Percentiles rank a stretch among this genome's conserved stretches.
phyloP scores from a whole-genome alignment of 257 asterid species.

The Nicotiana paniculata region DNA sequence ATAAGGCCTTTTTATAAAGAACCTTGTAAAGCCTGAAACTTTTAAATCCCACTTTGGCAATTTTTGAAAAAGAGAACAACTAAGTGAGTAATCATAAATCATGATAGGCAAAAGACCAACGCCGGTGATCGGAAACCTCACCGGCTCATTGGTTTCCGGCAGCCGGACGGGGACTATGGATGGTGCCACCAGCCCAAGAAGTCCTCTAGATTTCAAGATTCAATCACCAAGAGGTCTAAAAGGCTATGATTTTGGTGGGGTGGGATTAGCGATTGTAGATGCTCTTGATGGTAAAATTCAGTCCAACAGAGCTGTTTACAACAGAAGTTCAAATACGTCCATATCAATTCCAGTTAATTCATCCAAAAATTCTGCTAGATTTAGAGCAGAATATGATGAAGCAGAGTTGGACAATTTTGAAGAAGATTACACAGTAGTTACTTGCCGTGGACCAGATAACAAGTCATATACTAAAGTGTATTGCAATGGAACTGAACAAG shows the following conservation, averaged over 20 bases:
- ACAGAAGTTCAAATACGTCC: slow-evolving; percentile 39
- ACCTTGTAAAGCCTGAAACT: neutral
- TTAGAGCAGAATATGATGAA: slow-evolving; percentile 8
- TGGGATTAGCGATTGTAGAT: slow-evolving; percentile 78
- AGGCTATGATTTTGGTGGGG: slow-evolving; percentile 50
- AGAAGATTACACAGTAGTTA: slow-evolving; percentile 54
- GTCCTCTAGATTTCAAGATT: slow-evolving; percentile 34
- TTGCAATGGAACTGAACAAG: slow-evolving; percentile 18
- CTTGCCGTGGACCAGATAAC: slow-evolving; percentile 44
- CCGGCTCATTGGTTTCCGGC: slow-evolving; percentile 36
- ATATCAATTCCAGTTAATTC: slow-evolving; percentile 53
- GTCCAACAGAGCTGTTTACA: slow-evolving; percentile 23
- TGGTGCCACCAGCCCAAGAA: slow-evolving; percentile 27
- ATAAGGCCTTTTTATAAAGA: neutral
- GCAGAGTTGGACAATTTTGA: neutral
- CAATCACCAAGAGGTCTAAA: slow-evolving; percentile 50
- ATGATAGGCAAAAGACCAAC: slow-evolving; percentile 48
- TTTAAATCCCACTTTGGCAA: neutral
- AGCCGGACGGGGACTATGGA: slow-evolving; percentile 15
- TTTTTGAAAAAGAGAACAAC: neutral
- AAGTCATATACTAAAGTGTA: slow-evolving; percentile 50
- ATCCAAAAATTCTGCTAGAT: neutral
- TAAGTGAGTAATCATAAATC: neutral
- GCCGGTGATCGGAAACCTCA: slow-evolving; percentile 46
- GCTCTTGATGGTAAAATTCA: slow-evolving; percentile 41